phyloP scores from a whole-genome alignment of 1,284 basidiomycete genomes.

The Malassezia restricta region DNA sequence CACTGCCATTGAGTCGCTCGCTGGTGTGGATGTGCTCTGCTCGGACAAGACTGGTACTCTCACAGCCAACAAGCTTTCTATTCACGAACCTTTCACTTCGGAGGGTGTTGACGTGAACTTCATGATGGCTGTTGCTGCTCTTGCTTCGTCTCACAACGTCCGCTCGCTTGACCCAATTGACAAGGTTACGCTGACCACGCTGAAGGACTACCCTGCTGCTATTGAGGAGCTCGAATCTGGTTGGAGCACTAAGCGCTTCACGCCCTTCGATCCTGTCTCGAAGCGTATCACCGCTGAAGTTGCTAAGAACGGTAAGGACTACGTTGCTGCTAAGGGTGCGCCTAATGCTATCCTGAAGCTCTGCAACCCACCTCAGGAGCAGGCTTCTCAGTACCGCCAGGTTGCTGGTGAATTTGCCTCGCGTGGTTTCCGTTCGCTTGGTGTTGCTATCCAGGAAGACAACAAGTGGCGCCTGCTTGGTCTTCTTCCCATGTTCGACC shows the following conservation, averaged over 20 bases:
- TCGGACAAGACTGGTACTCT: slow-evolving; percentile 55
- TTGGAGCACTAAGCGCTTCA: slow-evolving; percentile 53
- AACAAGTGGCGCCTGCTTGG: slow-evolving; percentile 51
- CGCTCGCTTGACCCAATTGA: slow-evolving; percentile 54
- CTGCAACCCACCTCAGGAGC: slow-evolving; percentile 47
- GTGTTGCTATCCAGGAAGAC: slow-evolving; percentile 52
- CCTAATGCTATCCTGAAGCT: slow-evolving; percentile 54
- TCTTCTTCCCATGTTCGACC: slow-evolving; percentile 51
- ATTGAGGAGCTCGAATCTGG: slow-evolving; percentile 51
- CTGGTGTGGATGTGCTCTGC: slow-evolving; percentile 54
- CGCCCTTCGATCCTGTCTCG: slow-evolving; percentile 54
- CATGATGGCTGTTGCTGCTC: slow-evolving; percentile 52
- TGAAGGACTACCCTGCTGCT: slow-evolving; percentile 53
- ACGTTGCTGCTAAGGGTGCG: slow-evolving; percentile 53
- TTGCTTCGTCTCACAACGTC: slow-evolving; percentile 54
- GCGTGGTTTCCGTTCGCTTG: slow-evolving; percentile 53
- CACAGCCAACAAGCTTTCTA: slow-evolving; percentile 54
- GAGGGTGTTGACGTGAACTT: slow-evolving; percentile 50
- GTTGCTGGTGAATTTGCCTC: slow-evolving; percentile 50
- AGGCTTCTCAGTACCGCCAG: slow-evolving; percentile 49
- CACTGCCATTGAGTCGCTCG: slow-evolving; percentile 54
- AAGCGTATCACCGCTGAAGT: slow-evolving; percentile 55
- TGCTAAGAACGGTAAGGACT: slow-evolving; percentile 51
- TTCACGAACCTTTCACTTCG: slow-evolving; percentile 51
- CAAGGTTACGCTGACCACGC: slow-evolving; percentile 52